Base-by-base conservation (phyloP, 306 rosid species). In the Vigna angularis region DNA sequence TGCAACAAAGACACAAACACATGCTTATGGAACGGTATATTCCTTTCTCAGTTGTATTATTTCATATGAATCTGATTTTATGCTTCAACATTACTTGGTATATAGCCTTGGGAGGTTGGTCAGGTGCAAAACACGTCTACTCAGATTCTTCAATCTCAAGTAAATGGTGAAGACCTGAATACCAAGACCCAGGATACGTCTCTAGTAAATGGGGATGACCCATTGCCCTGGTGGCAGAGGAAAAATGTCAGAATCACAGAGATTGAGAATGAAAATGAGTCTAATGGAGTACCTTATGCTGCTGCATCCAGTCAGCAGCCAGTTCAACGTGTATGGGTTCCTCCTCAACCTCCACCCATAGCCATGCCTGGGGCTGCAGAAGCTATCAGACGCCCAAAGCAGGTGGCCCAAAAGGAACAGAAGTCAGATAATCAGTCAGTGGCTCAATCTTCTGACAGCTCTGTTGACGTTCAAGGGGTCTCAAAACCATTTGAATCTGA, bases 261-360 rank as follows among this genome's bases (percentile, higher is more conserved):
- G 83, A 69, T 90, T 47, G 96, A 87, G 16, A 83, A 80, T 58
- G 90, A 82, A 78, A 73, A 77, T 68, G 96, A 83, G 58, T 66
- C 73, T 62, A 93, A 84, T 72, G 85, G 66, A 63, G 87, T 83
- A 65, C 77, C 91, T 36, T 66, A 79, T 66, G 79, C 77, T 64
- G 79, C 78, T 59, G 72, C 78, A 70, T 59, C 88, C 63, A 89
- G 64, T 78, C 90, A 86, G 59, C 88, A 49, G 38, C 86, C 93
- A 3, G 65, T 85, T 68, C 88, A 81, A 72, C 96, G 96, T 4
- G 24, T 51, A 5, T 96, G 99, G 99, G 98, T 91, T 81, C 98
- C 99, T 67, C 98, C 99, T 74, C 98, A 86, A 86, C 94, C 98
- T 49, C 99, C 98, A 44, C 96, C 97, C 0, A 86, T 93, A 50